Percentiles rank a stretch among this genome's conserved stretches.
Conservation (phyloP, 441 rosid genomes). For the Euphorbia schlechtendalii region DNA sequence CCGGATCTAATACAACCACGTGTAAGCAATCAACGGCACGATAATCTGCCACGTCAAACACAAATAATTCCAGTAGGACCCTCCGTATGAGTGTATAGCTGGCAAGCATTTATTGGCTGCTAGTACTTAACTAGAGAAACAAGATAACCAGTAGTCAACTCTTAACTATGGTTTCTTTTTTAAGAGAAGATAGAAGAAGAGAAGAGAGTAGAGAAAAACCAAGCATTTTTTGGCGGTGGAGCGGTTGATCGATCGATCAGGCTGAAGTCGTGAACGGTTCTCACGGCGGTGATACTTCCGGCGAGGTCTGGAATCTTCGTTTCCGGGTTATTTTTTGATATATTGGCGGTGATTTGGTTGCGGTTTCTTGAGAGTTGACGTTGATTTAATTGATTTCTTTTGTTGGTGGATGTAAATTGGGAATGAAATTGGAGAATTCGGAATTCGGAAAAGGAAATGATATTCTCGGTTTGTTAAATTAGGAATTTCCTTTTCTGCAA, state of each 20-base stretch:
- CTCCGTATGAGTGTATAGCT: slow-evolving; percentile 16
- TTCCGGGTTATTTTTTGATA: slow-evolving; percentile 8
- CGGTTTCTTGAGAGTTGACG: slow-evolving; percentile 9
- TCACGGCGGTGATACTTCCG: slow-evolving; percentile 11
- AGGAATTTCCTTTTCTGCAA: not conserved
- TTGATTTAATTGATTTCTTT: slow-evolving; percentile 1
- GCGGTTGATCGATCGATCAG: slow-evolving; percentile 9
- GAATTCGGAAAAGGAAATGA: not conserved
- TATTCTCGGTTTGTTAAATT: not conserved
- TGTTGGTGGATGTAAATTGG: not conserved
- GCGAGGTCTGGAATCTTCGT: not conserved
- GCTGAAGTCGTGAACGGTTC: slow-evolving; percentile 19
- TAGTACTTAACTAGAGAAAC: not conserved
- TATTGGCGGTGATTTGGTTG: not conserved
- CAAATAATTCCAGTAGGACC: slow-evolving; percentile 19
- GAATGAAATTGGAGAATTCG: not conserved
- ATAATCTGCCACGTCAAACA: slow-evolving; percentile 24
- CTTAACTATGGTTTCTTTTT: slow-evolving; percentile 11
- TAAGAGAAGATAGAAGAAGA: not conserved
- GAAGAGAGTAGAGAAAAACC: not conserved
- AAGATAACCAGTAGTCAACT: not conserved
- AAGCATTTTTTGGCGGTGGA: not conserved
- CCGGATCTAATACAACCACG: slow-evolving; percentile 4
- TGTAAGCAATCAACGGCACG: not conserved
- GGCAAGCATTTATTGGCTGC: slow-evolving; percentile 35